phyloP scores from a whole-genome alignment of 2,329 filamentous ascomycete species.

The Penicillium sp. region DNA sequence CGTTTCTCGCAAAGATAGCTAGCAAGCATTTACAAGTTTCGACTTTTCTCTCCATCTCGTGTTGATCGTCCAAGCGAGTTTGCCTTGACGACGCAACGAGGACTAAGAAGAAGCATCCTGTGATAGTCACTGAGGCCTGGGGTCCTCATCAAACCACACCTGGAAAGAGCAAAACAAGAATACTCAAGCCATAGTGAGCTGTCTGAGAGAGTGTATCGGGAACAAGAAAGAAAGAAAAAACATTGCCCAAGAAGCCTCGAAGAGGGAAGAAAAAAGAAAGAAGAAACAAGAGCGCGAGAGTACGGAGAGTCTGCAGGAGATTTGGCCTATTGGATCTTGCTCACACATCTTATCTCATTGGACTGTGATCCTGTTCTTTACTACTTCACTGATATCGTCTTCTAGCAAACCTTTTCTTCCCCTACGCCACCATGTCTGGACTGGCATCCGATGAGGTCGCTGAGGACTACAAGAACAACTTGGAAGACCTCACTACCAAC shows the following conservation, averaged over 20 bases:
- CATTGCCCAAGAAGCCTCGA: background rate
- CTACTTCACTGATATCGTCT: constrained; percentile 8
- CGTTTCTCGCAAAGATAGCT: constrained; percentile 44
- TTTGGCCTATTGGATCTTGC: background rate
- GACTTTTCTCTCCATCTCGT: constrained; percentile 37
- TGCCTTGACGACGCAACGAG: constrained; percentile 25
- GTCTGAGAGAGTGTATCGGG: background rate
- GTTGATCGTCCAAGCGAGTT: constrained; percentile 30
- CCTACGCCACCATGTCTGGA: constrained; percentile 57
- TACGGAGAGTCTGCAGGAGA: background rate
- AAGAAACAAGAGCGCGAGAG: constrained; percentile 6
- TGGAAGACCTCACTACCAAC: constrained; percentile 88
- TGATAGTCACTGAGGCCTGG: constrained; percentile 15
- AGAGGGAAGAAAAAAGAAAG: constrained; percentile 6
- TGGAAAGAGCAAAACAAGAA: constrained; percentile 14
- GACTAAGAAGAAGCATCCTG: constrained; percentile 23
- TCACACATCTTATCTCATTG: background rate
- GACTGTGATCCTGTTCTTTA: background rate
- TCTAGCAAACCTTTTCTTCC: constrained; percentile 5
- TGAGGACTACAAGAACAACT: constrained; percentile 87
- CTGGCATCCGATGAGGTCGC: constrained; percentile 77
- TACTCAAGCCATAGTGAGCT: constrained; percentile 4
- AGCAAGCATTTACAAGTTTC: constrained; percentile 47
- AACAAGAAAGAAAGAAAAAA: constrained; percentile 13
- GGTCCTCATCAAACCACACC: constrained; percentile 10